Conservation (phyloP, 495 filamentous ascomycete genomes). For the Articulospora tetracladia region DNA sequence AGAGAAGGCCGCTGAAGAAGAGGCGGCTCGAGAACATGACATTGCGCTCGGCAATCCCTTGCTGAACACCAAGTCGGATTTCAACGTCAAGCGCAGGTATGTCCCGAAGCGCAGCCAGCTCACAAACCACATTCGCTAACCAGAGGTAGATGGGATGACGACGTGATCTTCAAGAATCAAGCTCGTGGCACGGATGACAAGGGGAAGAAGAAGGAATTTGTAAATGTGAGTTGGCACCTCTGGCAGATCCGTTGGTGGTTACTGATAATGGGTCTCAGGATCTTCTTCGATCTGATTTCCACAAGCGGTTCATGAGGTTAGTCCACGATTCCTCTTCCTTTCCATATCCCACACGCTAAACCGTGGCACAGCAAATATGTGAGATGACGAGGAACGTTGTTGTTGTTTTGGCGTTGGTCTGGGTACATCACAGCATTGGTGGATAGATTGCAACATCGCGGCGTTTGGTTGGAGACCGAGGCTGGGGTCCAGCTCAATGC, state of each 20-base stretch:
- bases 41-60: constrained; percentile 93
- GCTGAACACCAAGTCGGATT: constrained; percentile 69
- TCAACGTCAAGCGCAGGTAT: constrained; percentile 64
- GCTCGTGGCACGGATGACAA: constrained; percentile 91
- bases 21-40: constrained; percentile 78
- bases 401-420: background rate
- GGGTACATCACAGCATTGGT: background rate
- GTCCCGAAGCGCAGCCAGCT: constrained; percentile 13
- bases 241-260: background rate
- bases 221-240: constrained; percentile 63
- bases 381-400: constrained; percentile 35
- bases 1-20: constrained; percentile 70
- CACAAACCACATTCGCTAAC: constrained; percentile 32
- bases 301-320: constrained; percentile 90
- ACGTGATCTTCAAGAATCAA: constrained; percentile 99
- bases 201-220: constrained; percentile 88
- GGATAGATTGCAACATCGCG: background rate
- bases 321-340: constrained; percentile 3
- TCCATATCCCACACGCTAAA: constrained; percentile 31
- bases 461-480: background rate
- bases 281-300: constrained; percentile 90
- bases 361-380: constrained; percentile 60
- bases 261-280: constrained; percentile 50
- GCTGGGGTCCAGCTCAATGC: background rate
- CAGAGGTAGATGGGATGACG: constrained; percentile 82